Conservation (phyloP, 345 rosid genomes). For the Eucalyptus rudis region DNA sequence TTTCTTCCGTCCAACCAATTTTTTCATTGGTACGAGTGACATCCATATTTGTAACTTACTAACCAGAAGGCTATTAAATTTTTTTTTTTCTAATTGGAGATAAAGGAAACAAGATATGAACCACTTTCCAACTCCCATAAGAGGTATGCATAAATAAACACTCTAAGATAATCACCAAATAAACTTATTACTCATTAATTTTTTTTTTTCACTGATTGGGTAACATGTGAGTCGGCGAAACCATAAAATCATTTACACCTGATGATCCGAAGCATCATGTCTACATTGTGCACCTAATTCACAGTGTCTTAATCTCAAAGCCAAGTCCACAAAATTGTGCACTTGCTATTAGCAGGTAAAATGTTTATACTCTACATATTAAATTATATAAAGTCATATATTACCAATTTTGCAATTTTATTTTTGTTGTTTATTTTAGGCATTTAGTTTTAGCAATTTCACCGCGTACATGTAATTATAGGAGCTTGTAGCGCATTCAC, state of each 20-base stretch:
- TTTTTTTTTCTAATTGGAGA: not conserved
- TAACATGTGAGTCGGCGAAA: not conserved
- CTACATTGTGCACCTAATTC: not conserved
- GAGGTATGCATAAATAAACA: not conserved
- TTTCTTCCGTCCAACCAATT: not conserved
- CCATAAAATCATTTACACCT: not conserved
- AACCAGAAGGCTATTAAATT: not conserved
- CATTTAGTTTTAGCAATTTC: not conserved
- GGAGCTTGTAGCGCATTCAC: not conserved
- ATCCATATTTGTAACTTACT: not conserved
- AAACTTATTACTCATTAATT: not conserved
- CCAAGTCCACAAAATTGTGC: not conserved
- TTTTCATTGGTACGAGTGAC: not conserved
- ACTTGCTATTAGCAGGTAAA: not conserved
- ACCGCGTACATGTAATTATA: not conserved
- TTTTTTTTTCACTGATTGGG: not conserved
- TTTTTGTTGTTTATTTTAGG: not conserved
- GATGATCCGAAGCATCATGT: not conserved
- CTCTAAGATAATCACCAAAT: not conserved
- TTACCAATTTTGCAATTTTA: not conserved
- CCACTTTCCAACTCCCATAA: not conserved
- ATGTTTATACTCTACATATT: not conserved
- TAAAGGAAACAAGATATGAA: not conserved
- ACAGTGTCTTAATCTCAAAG: not conserved
- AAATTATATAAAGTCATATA: not conserved